A percentile compares a stretch with the other conserved stretches of the same genome.
phyloP scores from a whole-genome alignment of 805 yeast species.

The Candida lessepsii region DNA sequence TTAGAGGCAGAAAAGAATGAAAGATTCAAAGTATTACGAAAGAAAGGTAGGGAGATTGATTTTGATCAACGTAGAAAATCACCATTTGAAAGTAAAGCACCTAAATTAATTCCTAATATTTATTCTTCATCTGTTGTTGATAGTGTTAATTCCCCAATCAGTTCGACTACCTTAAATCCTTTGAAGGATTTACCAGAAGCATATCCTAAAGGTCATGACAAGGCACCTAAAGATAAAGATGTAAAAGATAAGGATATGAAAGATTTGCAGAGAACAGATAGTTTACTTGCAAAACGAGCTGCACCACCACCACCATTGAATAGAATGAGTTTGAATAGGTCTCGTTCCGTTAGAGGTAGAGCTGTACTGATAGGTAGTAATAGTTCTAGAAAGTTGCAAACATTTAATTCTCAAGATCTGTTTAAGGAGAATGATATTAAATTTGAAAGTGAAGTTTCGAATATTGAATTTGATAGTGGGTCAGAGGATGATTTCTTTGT shows the following conservation, averaged over 20 bases:
- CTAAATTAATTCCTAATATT: conserved; percentile 38
- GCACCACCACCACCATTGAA: conserved; percentile 67
- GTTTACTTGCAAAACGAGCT: conserved; percentile 64
- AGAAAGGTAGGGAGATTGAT: conserved; percentile 70
- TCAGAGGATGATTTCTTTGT: conserved; percentile 33
- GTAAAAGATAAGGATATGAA: background rate
- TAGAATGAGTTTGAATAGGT: conserved; percentile 12
- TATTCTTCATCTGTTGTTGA: conserved; percentile 32
- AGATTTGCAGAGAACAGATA: conserved; percentile 13
- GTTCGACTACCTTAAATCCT: conserved; percentile 34
- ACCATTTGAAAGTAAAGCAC: conserved; percentile 55
- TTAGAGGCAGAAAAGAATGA: background rate
- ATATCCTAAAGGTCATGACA: too few species aligned
- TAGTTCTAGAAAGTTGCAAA: conserved; percentile 11
- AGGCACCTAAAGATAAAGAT: background rate
- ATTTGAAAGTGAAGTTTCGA: conserved; percentile 56
- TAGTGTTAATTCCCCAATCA: conserved; percentile 29
- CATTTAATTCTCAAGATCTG: conserved; percentile 35
- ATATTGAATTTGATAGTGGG: conserved; percentile 19
- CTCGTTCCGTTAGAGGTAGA: conserved; percentile 14
- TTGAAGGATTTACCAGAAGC: conserved; percentile 22
- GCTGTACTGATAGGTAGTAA: conserved; percentile 9
- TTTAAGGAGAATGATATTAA: conserved; percentile 71
- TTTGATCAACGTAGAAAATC: conserved; percentile 77
- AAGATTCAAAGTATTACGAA: conserved; percentile 61